Evolutionary conservation across 495 filamentous ascomycete genomes (phyloP), one percentile per base, ranked within the genome.

Genomic region (Hypoxylon lienhwacheense): DNA sequence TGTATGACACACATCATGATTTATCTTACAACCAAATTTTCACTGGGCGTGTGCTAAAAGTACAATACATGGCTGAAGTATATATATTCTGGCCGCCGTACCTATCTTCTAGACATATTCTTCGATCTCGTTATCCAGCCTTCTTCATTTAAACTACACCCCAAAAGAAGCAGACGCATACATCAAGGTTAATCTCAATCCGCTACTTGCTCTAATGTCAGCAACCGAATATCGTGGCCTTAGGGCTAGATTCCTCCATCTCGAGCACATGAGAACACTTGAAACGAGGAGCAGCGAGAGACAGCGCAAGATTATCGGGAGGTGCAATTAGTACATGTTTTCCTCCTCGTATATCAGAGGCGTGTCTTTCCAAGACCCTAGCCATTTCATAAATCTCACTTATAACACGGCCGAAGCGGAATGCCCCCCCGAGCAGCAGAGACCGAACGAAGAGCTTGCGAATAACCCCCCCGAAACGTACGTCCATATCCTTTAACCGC

Each of bases 321-420:
- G 55, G 34, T 59, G 55, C 24, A 59, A 59, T 10, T 59, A 49
- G 55, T 59, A 59, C 32, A 59, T 59, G 55, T 59, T 53, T n/a
- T 24, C 15, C 31, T 26, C 49, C 4, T 1, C 43, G 8, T 1
- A 21, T 10, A 48, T 49, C 24, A 59, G 48, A 11, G 49, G 44
- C 1, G 12, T 21, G 4, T 16, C 28, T 5, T 34, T 24, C 19
- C 4, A 22, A 12, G 7, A 37, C 14, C 5, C 2, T 2, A 2
- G n/a, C 4, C 34, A 37, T 2, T 59, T 53, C 24, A 17, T 14
- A 17, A 17, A 21, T 6, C 25, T 53, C 10, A 48, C 48, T 21
- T 6, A 31, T 3, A 39, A 24, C 8, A 53, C 20, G n/a, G 35
- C 36, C 6, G 24, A 26, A 4, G 11, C 12, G 12, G 17, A 58